These are phyloP conservation scores for Ceriops zippeliana DNA, from an alignment of 345 rosid genomes.

Conservation along the genomic window DNA sequence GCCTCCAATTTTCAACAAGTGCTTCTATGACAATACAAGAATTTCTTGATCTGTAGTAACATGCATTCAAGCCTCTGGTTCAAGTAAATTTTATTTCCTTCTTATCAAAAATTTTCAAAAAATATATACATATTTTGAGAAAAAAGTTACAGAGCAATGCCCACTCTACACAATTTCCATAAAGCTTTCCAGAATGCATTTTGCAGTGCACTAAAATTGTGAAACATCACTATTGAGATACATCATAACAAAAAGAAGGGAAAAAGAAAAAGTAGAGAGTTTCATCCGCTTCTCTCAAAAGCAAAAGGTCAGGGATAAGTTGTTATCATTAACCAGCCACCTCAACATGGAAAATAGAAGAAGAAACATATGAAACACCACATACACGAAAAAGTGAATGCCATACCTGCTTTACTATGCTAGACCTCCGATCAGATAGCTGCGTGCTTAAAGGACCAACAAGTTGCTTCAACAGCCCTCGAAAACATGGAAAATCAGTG, in stretches of 20 bases:
- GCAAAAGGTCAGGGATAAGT: background rate
- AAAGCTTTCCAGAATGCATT: background rate
- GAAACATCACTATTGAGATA: background rate
- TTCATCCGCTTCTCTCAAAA: background rate
- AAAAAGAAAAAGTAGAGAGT: background rate
- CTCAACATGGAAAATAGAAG: background rate
- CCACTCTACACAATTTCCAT: background rate
- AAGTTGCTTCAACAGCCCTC: constrained; percentile 91
- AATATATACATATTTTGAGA: too few species aligned
- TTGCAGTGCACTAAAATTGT: background rate
- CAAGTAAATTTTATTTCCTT: too few species aligned
- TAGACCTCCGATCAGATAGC: constrained; percentile 91
- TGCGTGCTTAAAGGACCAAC: constrained; percentile 80
- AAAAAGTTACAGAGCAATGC: background rate
- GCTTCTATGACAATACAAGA: background rate
- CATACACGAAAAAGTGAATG: constrained; percentile 2
- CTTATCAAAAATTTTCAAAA: too few species aligned
- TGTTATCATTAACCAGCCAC: background rate
- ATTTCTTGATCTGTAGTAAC: too few species aligned
- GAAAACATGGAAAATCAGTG: constrained; percentile 71
- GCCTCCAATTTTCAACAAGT: background rate
- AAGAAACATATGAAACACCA: background rate
- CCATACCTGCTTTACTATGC: constrained; percentile 88
- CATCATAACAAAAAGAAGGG: background rate
- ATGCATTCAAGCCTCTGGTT: too few species aligned